Evolutionary conservation across 768 basidiomycete genomes (phyloP), one percentile per base, ranked within the genome.

Genomic region (Boletales sp.): DNA sequence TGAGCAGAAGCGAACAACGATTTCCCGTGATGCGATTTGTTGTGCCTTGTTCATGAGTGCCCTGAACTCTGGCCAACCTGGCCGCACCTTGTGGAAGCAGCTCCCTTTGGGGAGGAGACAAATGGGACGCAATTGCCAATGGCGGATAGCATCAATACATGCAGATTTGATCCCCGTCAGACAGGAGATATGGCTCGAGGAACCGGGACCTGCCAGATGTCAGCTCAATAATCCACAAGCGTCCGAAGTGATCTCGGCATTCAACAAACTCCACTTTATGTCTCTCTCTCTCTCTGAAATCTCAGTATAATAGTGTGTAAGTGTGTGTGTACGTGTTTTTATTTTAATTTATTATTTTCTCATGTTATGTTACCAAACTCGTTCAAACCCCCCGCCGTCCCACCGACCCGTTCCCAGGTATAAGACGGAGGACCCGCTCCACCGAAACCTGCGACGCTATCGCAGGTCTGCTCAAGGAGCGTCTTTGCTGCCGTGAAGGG

Each of bases 101-200:
- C 24, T 7, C 24, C 24, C 24, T 27, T 27, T 17, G 21, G 27
- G n/a, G 32, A 47, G 56, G 61, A 64, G 45, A 56, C 62, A 59
- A 64, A 61, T 64, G 61, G 50, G 24, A 34, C 6, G 34, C 15
- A 15, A 15, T 10, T 39, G 51, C 1, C 52, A 54, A 41, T 54
- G 31, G 24, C 37, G 34, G 5, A 34, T 29, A 27, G 34, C 15
- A 34, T 34, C 34, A 34, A 34, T 34, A 36, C 43, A 45, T n/a
- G n/a, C 35, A 34, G 21, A 43, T 51, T 43, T 61, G 60, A 64
- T 62, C 61, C 59, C 61, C 61, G 61, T 61, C 55, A 38, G 37
- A 35, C 14, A 32, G 34, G 27, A 31, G 24, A 27, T 27, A 27
- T 27, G 24, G 24, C 24, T 27, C 24, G 24, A 27, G 24, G 24